Evolutionary conservation across 2,329 filamentous ascomycete genomes (phyloP).

Genomic region (Microcyclosporella mali): DNA sequence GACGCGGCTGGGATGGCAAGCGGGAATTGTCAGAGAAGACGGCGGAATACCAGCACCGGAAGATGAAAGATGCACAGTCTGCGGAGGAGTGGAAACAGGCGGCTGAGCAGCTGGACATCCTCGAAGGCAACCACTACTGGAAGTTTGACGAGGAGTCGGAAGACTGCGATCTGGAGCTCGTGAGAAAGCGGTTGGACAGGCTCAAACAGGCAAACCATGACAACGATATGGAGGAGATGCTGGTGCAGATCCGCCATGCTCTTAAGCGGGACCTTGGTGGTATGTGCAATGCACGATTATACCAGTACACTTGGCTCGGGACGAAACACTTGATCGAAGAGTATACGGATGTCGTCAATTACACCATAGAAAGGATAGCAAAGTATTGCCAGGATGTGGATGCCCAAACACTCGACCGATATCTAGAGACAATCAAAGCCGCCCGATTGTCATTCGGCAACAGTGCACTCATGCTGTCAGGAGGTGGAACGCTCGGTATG

Average conservation of each 20-base stretch:
- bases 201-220: slow-evolving; percentile 16
- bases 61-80: slow-evolving; percentile 9
- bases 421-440: slow-evolving; percentile 15
- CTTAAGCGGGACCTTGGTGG: slow-evolving; percentile 20
- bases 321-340: slow-evolving; percentile 21
- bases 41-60: slow-evolving; percentile 8
- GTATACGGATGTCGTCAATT: slow-evolving; percentile 21
- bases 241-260: slow-evolving; percentile 16
- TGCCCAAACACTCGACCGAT: slow-evolving; percentile 5
- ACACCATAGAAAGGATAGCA: slow-evolving; percentile 18
- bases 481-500: slow-evolving; percentile 22
- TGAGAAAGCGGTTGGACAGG: slow-evolving; percentile 13
- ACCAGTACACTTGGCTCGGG: slow-evolving; percentile 15
- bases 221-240: slow-evolving; percentile 17
- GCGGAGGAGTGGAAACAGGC: slow-evolving; percentile 11
- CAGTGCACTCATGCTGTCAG: slow-evolving; percentile 21
- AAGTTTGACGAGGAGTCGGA: slow-evolving; percentile 17
- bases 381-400: slow-evolving; percentile 15
- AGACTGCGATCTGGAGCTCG: slow-evolving; percentile 14
- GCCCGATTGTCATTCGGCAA: slow-evolving; percentile 19
- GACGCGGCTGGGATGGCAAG: slow-evolving; percentile 4
- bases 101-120: slow-evolving; percentile 15
- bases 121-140: slow-evolving; percentile 19
- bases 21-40: slow-evolving; percentile 4
- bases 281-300: slow-evolving; percentile 19